A percentile compares a stretch with the other conserved stretches of the same genome.
Evolutionary conservation across 441 rosid species (phyloP).

Genomic region (Brassica balearica): DNA sequence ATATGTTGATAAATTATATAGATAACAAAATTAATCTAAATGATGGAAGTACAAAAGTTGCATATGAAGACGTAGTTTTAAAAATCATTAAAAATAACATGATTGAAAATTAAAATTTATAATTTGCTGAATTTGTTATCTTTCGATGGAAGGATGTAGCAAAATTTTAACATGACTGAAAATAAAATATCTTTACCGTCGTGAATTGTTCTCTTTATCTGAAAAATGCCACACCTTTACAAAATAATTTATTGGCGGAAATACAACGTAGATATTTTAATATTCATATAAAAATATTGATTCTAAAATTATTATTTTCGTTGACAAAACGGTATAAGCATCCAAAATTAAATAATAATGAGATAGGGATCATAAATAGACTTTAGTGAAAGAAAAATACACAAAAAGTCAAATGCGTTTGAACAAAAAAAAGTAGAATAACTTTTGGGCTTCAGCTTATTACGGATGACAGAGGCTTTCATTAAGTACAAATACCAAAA

Average conservation of each 20-base stretch:
- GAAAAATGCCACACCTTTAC: constrained; percentile 4
- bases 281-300: background rate
- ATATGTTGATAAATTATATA: too few species aligned
- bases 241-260: background rate
- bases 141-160: background rate
- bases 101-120: too few species aligned
- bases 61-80: too few species aligned
- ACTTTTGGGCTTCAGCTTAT: constrained; percentile 13
- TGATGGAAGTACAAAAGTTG: too few species aligned
- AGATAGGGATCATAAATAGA: background rate
- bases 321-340: constrained; percentile 3
- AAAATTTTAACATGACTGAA: background rate
- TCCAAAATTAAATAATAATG: background rate
- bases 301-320: background rate
- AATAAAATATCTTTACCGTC: background rate
- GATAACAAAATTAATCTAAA: too few species aligned
- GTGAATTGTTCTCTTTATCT: background rate
- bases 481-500: constrained; percentile 6
- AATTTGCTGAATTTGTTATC: background rate
- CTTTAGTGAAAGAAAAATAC: background rate
- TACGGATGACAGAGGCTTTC: background rate
- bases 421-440: constrained; percentile 12
- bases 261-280: background rate
- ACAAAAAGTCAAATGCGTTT: constrained; percentile 19
- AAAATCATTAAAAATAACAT: too few species aligned